Evolutionary conservation across 2,329 filamentous ascomycete genomes (phyloP), one percentile per base, ranked within the genome.

Genomic region (Microcyclospora tardicrescens): DNA sequence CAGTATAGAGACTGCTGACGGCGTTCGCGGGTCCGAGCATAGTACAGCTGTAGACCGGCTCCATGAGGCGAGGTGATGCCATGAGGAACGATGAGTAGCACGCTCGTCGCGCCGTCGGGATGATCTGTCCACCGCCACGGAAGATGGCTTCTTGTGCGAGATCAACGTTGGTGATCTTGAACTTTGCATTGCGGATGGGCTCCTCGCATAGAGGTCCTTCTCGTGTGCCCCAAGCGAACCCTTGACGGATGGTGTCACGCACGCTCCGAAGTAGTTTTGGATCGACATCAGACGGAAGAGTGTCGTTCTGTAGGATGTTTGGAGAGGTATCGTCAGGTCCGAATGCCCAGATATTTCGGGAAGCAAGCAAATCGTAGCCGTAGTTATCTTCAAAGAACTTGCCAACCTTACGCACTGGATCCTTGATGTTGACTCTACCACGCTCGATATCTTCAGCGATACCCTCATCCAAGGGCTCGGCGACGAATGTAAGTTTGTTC

Each of bases 401-500:
- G 52, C 87, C 89, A 32, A 93, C 91, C 58, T 89, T 87, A 40
- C 87, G 80, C 33, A 91, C 82, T 2, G 91, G 87, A 51, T 96
- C 89, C 46, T 82, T 84, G 64, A 98, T 95, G 54, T 76, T 86
- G 52, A 98, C 87, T 39, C 75, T 80, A 16, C 89, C 87, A 35
- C 75, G 78, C 65, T 98, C 91, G 46, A 98, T 96, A 53, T 98
- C 91, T 53, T 84, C 79, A 5, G 89, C 85, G 45, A 98, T 93
- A 12, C 91, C 91, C 52, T 93, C 83, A 50, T 98, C 91, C 11
- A 98, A 68, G 28, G 91, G 89, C 60, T 98, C 91, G 3, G 91
- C 91, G 41, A 96, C 83, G 84, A 98, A 95, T 28, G 91, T 96
- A 54, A 98, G 82, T 61, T 93, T 94, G 68, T 98, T 98, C 69